phyloP scores from a whole-genome alignment of 768 basidiomycete species.

The Trametes elegans region DNA sequence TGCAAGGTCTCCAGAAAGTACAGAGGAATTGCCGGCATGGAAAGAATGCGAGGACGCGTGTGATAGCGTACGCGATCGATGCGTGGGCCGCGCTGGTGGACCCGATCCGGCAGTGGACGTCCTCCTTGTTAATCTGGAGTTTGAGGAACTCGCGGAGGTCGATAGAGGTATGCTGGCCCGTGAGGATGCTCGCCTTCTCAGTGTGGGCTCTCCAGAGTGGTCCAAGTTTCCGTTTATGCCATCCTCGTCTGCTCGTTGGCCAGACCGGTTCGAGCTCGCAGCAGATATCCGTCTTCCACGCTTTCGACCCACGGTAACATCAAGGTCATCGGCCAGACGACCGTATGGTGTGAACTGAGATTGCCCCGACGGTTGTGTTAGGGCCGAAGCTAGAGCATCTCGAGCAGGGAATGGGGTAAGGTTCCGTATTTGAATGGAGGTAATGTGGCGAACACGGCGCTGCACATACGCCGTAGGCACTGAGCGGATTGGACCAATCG shows the following conservation, averaged over 20 bases:
- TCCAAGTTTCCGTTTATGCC: slow-evolving; percentile 7
- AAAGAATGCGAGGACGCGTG: slow-evolving; percentile 44
- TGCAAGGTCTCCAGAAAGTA: not conserved
- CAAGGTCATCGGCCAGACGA: slow-evolving; percentile 68
- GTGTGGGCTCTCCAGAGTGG: slow-evolving; percentile 31
- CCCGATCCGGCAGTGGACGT: not conserved
- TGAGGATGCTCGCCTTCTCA: slow-evolving; percentile 46
- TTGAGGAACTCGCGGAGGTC: slow-evolving; percentile 8
- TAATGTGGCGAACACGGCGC: slow-evolving; percentile 73
- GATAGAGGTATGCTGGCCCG: slow-evolving; percentile 33
- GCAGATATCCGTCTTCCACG: slow-evolving; percentile 58
- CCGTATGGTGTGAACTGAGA: slow-evolving; percentile 58
- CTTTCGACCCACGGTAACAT: slow-evolving; percentile 55
- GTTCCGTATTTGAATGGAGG: slow-evolving; percentile 72
- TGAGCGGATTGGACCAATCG: not conserved
- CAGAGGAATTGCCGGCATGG: not conserved
- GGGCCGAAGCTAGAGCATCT: slow-evolving; percentile 73
- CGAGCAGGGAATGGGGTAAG: slow-evolving; percentile 82
- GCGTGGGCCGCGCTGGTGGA: slow-evolving; percentile 11
- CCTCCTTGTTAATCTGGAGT: slow-evolving; percentile 25
- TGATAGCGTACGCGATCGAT: slow-evolving; percentile 48
- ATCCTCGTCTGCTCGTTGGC: slow-evolving; percentile 46
- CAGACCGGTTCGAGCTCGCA: slow-evolving; percentile 51
- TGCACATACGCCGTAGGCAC: slow-evolving; percentile 24
- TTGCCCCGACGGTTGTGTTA: slow-evolving; percentile 63